Base-by-base conservation (phyloP, 2,329 filamentous ascomycete species). In the Beauveria asiatica region DNA sequence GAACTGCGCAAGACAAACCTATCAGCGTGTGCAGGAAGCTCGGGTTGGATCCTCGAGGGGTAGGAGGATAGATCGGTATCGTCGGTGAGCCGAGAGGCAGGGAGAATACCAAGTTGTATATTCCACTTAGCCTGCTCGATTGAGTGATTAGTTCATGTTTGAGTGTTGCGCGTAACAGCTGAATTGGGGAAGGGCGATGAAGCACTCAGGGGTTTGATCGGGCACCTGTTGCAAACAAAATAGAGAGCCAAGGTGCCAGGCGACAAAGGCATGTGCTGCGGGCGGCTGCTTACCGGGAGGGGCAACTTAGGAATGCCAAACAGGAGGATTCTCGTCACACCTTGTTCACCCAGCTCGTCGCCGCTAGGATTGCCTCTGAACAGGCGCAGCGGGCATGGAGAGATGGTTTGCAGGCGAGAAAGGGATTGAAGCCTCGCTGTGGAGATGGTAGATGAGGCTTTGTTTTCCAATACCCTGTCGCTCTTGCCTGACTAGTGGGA, bases 371-470 rank as follows among this genome's bases (percentile, higher is more conserved):
- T 73, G 72, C 72, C 71, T 74, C 71, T 68, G 68, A 74, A 74
- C 72, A 71, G 69, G 70, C 73, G 68, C 67, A 67, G 68, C 66
- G 65, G 65, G 68, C 69, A 73, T 70, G 69, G 66, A 68, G 68
- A 67, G 65, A 66, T 65, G 64, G 65, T 60, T 52, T 62, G 45
- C 46, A 61, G 60, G 60, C 57, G 54, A 60, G 61, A 64, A 70
- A 65, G 68, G 61, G 56, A 58, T 44, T 64, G 62, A 60, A 57
- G 64, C 66, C 67, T 65, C 65, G 64, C 63, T 61, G 66, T 65
- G 66, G 68, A 70, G 64, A 71, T 70, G 67, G 68, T 68, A 68
- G 69, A 68, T 74, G 74, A 76, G 73, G 74, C 73, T 75, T 75
- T 73, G 73, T 72, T 74, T 74, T 75, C 69, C 65, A 64, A 64